Base-by-base conservation (phyloP, 2,329 filamentous ascomycete species). In the Aspergillus pseudotamarii region DNA sequence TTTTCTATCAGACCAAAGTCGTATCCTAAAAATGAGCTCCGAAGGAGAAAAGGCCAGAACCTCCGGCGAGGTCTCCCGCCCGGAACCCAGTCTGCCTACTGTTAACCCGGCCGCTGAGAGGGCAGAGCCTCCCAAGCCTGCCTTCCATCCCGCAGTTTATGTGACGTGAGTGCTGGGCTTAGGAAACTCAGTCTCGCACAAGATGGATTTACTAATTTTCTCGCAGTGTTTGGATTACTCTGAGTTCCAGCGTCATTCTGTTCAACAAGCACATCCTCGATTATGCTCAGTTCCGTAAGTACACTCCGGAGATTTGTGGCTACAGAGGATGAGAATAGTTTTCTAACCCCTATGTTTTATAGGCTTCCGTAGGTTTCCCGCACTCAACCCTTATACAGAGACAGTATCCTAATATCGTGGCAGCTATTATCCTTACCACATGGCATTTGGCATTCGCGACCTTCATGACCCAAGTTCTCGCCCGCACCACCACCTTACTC, bases 221-320 rank as follows among this genome's bases (percentile, higher is more conserved):
- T 26, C 11, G 30, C 79, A 97, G 94, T 73, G 85, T 89, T 71
- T 99, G 95, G 95, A 98, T 99, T 76, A 84, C 89, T 64, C 85
- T 97, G 78, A 96, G 92, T 75, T 97, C 93, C 50, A 92, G 91
- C 73, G 93, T 98, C 76, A 99, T 99, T 78, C 85, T 99, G 66
- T 98, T 97, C 90, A 98, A 99, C 89, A 99, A 99, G 88, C 97
- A 92, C 88, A 93, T 99, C 74, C 86, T 98, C 66, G 89, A 94
- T 74, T 94, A 90, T 45, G 86, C 90, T 67, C 86, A 92, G 67
- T 97, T 97, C 84, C 87, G 90, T 92, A 85, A 84, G 89, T 75
- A 23, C 23, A 32, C 16, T 50, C 59, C 16, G 19, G 53, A 28
- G 41, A 59, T 12, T 16, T 58, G 54, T 23, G 19, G 3, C 28